A percentile compares a stretch with the other conserved stretches of the same genome.
phyloP scores from a whole-genome alignment of 129 eudicot species.

The Lactuca sativa region DNA sequence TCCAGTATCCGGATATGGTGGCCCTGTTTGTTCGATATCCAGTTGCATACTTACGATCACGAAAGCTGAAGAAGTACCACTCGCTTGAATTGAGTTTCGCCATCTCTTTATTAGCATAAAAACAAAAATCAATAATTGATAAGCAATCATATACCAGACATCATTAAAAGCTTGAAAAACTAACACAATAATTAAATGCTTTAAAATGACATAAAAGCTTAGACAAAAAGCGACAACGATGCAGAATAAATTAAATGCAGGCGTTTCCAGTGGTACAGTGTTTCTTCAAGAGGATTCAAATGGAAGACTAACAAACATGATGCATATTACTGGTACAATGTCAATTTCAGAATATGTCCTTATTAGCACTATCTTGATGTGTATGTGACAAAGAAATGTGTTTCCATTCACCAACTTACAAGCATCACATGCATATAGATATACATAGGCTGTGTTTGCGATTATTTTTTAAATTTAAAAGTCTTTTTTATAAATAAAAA shows the following conservation, averaged over 20 bases:
- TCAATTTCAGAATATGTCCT: conserved; percentile 39
- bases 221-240: conserved; percentile 3
- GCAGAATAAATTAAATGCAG: conserved; percentile 11
- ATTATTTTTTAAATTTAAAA: too few relatives aligned
- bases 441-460: neutral
- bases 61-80: conserved; percentile 97
- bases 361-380: conserved; percentile 31
- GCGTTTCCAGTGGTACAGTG: conserved; percentile 8
- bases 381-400: conserved; percentile 30
- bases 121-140: conserved; percentile 5
- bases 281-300: conserved; percentile 15
- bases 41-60: conserved; percentile 91
- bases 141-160: conserved; percentile 1
- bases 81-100: conserved; percentile 89
- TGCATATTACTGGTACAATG: conserved; percentile 33
- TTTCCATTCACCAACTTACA: conserved; percentile 38
- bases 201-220: conserved; percentile 14
- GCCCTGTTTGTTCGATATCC: conserved; percentile 89
- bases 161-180: conserved; percentile 2
- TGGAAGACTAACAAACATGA: conserved; percentile 31
- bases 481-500: too few relatives aligned
- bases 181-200: conserved; percentile 20
- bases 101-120: conserved; percentile 42
- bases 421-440: conserved; percentile 24
- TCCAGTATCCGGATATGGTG: conserved; percentile 85